Base-by-base conservation (phyloP, 345 rosid genomes). In the Citrus maxima region DNA sequence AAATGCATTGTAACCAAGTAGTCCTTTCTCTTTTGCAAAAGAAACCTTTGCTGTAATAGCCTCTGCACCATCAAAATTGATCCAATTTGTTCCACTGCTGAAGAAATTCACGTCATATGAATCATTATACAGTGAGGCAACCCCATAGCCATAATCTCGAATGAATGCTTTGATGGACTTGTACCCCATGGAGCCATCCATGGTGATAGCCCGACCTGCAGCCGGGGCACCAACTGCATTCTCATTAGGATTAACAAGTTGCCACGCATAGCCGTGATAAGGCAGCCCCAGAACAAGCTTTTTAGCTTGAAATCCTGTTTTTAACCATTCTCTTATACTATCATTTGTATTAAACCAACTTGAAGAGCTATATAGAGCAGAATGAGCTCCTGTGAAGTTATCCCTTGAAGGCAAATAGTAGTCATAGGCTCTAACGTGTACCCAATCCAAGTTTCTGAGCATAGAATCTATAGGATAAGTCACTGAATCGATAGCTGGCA, bases 261-360 rank as follows among this genome's bases (percentile, higher is more conserved):
- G 66, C 86, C 86, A 84, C 12, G n/a, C 78, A 32, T 25, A 84
- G 27, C 86, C 86, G 66, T 84, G 78, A 49, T 46, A 84, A 67
- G 86, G 82, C 75, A 84, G 35, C 6, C 82, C 82, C 66, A 84
- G 8, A 74, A 78, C 84, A 35, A 84, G 70, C 38, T 78, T 84
- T 7, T 49, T 28, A 4, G 78, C 72, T 3, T 77, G 40, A 21
- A 84, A 55, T 59, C 81, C 87, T 63, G 21, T 81, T 12, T 62
- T 37, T 19, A 85, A 34, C 85, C 83, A 85, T 38, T 76, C 79
- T 3, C 5, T 70, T 21, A 85, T 74, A 2, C 56, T 77, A 30
- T 12, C 2, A 68, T 84, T 78, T 0, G 77, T 49, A 18, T 66
- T 80, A 4, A 51, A n/a, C 66, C 56, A 16, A 6, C 67, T 35